Base-by-base conservation (phyloP, 805 yeast genomes). In the Yamadazyma kitorensis region DNA sequence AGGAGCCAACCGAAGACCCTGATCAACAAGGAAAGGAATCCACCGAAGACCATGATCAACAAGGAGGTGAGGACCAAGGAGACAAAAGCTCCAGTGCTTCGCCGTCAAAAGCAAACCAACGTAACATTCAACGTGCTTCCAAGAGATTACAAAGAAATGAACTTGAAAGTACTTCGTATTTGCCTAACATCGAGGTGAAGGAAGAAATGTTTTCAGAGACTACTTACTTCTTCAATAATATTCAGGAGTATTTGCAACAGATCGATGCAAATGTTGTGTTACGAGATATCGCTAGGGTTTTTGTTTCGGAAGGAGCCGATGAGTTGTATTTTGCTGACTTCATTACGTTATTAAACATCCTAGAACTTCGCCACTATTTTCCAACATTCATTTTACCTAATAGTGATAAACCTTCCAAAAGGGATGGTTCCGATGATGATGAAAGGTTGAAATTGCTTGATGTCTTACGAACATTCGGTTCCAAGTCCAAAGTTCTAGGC, bases 381-480 rank as follows among this genome's bases (percentile, higher is more conserved):
- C 16, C 34, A 14, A 11, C 15, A 3, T 29, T 29, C 24, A 8
- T 24, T 9, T 11, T 20, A n/a, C n/a, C 23, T 11, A 20, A 20
- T 11, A 8, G 31, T n/a, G 17, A 32, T 7, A 15, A 29, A 4
- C 11, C 16, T 5, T 17, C 31, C 19, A 6, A 19, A 26, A n/a
- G n/a, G n/a, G n/a, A n/a, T n/a, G n/a, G n/a, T n/a, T n/a, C 7
- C 8, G 16, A 29, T 12, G 39, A 32, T 25, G 33, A 27, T 27
- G 39, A 65, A 29, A 55, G 57, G 24, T 36, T 51, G 9, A 54
- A 55, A 27, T 51, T 65, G 12, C 36, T 65, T 3, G 70, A 64
- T 23, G 66, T 65, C 1, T 50, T 66, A n/a, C 53, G 57, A 16
- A 39, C 42, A 1, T 37, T 37, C 18, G 37, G 41, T 11, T 33